These are phyloP conservation scores for Aspergillus transmontanensis DNA, from an alignment of 2,329 filamentous ascomycete species.

Conservation along the genomic window DNA sequence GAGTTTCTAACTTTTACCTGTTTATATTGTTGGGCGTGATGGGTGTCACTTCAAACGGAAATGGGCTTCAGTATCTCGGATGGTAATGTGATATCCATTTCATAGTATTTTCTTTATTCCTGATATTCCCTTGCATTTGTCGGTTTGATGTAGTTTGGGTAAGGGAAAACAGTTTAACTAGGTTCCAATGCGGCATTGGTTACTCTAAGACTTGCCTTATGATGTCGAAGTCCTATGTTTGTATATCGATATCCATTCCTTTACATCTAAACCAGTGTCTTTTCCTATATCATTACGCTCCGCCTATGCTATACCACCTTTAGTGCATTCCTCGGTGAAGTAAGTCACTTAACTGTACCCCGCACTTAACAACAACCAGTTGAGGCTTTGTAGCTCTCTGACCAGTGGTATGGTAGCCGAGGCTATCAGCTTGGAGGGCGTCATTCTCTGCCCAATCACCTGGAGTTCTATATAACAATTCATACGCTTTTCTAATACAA, in stretches of 20 bases:
- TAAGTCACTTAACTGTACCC: background rate
- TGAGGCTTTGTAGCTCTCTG: background rate
- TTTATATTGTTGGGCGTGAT: background rate
- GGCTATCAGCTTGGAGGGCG: background rate
- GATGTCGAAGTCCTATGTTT: background rate
- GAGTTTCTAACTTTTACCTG: background rate
- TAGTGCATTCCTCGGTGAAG: background rate
- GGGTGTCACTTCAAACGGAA: background rate
- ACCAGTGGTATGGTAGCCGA: background rate
- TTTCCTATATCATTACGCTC: background rate
- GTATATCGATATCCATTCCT: background rate
- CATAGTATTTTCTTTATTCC: background rate
- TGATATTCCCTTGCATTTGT: background rate
- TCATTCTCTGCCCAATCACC: background rate
- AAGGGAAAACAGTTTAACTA: constrained; percentile 17
- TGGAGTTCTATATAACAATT: background rate
- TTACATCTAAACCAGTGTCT: background rate
- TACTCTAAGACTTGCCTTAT: background rate
- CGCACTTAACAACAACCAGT: background rate
- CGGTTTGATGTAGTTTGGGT: constrained; percentile 19
- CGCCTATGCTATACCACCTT: background rate
- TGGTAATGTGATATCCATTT: background rate
- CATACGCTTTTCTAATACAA: background rate
- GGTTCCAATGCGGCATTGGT: background rate
- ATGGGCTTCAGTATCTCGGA: background rate